These are phyloP conservation scores for Trametes cingulata DNA, from an alignment of 768 basidiomycete species.

Conservation along the genomic window DNA sequence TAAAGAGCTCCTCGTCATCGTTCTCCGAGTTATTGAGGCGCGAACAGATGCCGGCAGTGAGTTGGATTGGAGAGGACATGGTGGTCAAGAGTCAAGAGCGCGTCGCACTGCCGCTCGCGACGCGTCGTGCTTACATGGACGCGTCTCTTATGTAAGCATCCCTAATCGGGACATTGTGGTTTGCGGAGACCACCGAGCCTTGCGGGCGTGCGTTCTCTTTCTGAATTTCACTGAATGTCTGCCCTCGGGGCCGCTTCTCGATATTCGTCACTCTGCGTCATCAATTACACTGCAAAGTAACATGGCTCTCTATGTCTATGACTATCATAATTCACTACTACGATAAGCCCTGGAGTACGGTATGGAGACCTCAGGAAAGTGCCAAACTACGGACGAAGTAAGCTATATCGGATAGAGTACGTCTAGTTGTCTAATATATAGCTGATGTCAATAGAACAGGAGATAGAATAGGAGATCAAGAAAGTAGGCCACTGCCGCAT, in stretches of 20 bases:
- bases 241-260: not conserved
- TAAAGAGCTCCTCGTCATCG: conserved; percentile 37
- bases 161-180: not conserved
- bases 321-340: not conserved
- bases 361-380: too few species aligned
- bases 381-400: too few species aligned
- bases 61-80: conserved; percentile 43
- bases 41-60: conserved; percentile 58
- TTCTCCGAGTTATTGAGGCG: conserved; percentile 49
- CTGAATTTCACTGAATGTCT: too few species aligned
- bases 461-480: too few species aligned
- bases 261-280: not conserved
- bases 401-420: too few species aligned
- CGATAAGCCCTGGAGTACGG: not conserved
- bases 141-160: conserved; percentile 24
- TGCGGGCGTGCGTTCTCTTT: too few species aligned
- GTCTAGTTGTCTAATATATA: too few species aligned
- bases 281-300: not conserved
- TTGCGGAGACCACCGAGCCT: too few species aligned
- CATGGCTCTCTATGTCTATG: not conserved
- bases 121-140: conserved; percentile 22
- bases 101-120: conserved; percentile 9
- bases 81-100: conserved; percentile 23
- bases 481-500: too few species aligned
- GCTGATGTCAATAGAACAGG: too few species aligned